Conservation (phyloP, 306 rosid species). For the Dalbergia cochinchinensis region DNA sequence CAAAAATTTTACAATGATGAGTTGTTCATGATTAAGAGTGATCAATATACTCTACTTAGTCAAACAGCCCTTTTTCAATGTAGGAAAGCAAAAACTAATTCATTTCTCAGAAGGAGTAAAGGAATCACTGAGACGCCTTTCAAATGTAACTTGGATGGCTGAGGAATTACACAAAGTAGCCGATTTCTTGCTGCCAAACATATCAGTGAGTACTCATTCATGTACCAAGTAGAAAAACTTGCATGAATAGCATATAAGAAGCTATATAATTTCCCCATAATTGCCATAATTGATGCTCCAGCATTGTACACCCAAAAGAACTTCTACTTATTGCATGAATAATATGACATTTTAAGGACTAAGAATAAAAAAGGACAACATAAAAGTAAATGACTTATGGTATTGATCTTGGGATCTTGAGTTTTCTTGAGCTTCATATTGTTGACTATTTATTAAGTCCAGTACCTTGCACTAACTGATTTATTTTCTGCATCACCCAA, state of each 20-base stretch:
- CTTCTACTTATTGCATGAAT: constrained; percentile 8
- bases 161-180: constrained; percentile 83
- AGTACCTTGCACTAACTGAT: constrained; percentile 42
- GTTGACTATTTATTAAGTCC: not conserved
- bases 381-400: constrained; percentile 19
- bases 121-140: constrained; percentile 80
- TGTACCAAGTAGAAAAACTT: constrained; percentile 31
- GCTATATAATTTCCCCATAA: constrained; percentile 2
- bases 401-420: constrained; percentile 17
- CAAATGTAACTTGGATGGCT: constrained; percentile 80
- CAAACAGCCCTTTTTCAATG: constrained; percentile 22
- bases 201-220: constrained; percentile 68
- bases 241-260: not conserved
- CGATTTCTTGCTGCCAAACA: constrained; percentile 68
- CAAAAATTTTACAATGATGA: constrained; percentile 5
- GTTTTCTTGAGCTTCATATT: constrained; percentile 21
- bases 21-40: constrained; percentile 22
- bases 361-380: not conserved
- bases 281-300: constrained; percentile 21
- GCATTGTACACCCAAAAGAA: not conserved
- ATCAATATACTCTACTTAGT: constrained; percentile 33
- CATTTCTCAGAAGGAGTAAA: constrained; percentile 82
- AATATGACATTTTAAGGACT: not conserved
- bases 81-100: constrained; percentile 79
- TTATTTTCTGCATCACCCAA: constrained; percentile 42